phyloP scores from a whole-genome alignment of 2,329 filamentous ascomycete genomes.

The Shiraia bambusicola region DNA sequence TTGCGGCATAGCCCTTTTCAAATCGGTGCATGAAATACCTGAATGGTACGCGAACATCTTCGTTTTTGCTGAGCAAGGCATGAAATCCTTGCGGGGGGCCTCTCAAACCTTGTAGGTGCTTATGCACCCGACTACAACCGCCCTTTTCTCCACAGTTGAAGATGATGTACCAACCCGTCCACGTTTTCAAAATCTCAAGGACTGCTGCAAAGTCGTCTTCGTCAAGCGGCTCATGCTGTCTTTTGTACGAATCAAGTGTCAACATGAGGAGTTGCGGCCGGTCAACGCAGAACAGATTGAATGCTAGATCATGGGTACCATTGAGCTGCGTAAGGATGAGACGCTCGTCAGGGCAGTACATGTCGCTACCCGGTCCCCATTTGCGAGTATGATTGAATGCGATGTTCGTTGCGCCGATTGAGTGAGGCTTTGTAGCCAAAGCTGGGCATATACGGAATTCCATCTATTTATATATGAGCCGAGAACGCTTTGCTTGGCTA shows the following conservation, averaged over 20 bases:
- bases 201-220: slow-evolving; percentile 46
- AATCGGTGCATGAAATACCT: slow-evolving; percentile 40
- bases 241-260: slow-evolving; percentile 49
- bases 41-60: slow-evolving; percentile 36
- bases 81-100: slow-evolving; percentile 37
- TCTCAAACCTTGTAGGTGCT: slow-evolving; percentile 51
- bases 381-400: slow-evolving; percentile 19
- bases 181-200: slow-evolving; percentile 33
- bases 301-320: slow-evolving; percentile 48
- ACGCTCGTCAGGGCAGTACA: slow-evolving; percentile 49
- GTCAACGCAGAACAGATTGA: slow-evolving; percentile 55
- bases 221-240: slow-evolving; percentile 50
- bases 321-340: slow-evolving; percentile 47
- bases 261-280: slow-evolving; percentile 52
- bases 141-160: slow-evolving; percentile 52
- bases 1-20: slow-evolving; percentile 10
- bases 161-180: slow-evolving; percentile 44
- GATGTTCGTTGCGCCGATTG: slow-evolving; percentile 21
- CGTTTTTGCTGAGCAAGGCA: slow-evolving; percentile 27
- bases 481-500: not conserved
- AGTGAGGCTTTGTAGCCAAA: slow-evolving; percentile 34
- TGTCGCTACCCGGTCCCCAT: slow-evolving; percentile 42
- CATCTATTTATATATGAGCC: slow-evolving; percentile 19
- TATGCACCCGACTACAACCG: slow-evolving; percentile 53
- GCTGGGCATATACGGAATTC: slow-evolving; percentile 38